Percentiles rank a stretch among this genome's conserved stretches.
Conservation (phyloP, 345 rosid species). For the Ceriops decandra region DNA sequence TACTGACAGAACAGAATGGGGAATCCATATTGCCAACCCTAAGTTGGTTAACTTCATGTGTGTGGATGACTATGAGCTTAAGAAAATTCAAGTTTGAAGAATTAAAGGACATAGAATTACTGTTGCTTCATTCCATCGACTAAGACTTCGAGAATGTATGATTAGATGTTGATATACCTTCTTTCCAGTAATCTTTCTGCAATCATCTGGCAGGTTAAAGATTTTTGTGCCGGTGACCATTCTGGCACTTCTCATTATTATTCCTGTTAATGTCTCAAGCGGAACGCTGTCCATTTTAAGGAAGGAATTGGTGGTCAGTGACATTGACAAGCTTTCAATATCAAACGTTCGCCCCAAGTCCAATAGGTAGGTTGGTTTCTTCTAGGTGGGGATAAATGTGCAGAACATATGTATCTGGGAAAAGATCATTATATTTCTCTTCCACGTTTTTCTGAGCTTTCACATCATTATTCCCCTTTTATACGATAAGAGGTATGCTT, state of each 20-base stretch:
- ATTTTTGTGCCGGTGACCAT: conserved; percentile 77
- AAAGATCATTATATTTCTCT: no score
- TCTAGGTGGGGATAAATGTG: background rate
- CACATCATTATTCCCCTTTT: background rate
- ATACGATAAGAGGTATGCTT: no score
- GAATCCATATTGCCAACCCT: background rate
- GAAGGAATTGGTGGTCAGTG: conserved; percentile 79
- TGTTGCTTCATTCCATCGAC: background rate
- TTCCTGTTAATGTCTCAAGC: conserved; percentile 93
- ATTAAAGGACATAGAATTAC: no score
- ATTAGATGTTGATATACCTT: background rate
- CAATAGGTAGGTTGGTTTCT: conserved; percentile 42
- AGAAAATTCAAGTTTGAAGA: no score
- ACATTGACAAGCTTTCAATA: conserved; percentile 91
- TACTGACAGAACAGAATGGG: background rate
- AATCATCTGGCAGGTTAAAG: conserved; percentile 61
- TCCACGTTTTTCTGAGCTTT: background rate
- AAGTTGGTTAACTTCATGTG: background rate
- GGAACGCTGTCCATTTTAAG: conserved; percentile 72
- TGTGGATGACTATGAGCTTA: no score
- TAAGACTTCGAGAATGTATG: background rate
- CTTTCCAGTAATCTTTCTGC: conserved; percentile 1
- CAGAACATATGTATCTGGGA: no score
- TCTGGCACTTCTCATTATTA: conserved; percentile 66
- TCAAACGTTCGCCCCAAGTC: conserved; percentile 86